phyloP scores from a whole-genome alignment of 1,284 basidiomycete genomes.

The Ustilago nuda region DNA sequence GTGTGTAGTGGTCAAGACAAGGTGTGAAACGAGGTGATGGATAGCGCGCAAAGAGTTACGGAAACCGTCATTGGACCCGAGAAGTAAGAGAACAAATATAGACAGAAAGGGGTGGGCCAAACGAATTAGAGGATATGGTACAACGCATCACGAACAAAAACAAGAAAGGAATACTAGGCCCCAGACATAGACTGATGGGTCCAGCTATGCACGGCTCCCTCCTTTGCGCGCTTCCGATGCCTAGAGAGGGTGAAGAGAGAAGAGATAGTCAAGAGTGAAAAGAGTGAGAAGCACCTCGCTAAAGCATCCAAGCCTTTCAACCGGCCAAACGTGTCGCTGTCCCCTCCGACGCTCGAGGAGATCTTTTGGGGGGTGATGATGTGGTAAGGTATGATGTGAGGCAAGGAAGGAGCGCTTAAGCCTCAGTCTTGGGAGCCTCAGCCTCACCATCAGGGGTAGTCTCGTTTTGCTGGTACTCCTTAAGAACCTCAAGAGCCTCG shows the following conservation, averaged over 20 bases:
- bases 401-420: conserved; percentile 18
- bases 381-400: neutral
- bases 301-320: neutral
- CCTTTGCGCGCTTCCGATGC: conserved; percentile 1
- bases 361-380: neutral
- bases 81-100: conserved; percentile 12
- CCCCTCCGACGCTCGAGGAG: conserved; percentile 12
- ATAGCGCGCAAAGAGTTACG: conserved; percentile 1
- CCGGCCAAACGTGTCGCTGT: neutral
- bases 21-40: conserved; percentile 1
- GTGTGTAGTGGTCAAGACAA: neutral
- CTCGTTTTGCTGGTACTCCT: conserved; percentile 66
- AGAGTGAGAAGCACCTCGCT: neutral
- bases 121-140: conserved; percentile 26
- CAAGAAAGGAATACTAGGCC: conserved; percentile 1
- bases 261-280: neutral
- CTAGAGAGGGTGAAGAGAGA: neutral
- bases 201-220: conserved; percentile 10
- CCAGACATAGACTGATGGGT: neutral
- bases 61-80: conserved; percentile 20
- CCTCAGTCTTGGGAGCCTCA: conserved; percentile 49
- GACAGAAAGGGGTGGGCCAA: conserved; percentile 10
- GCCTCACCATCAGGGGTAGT: conserved; percentile 32
- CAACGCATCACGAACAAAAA: conserved; percentile 31
- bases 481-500: conserved; percentile 68